Evolutionary conservation across 2,329 filamentous ascomycete species (phyloP), one percentile per base, ranked within the genome.

Genomic region (Didymella pomorum): DNA sequence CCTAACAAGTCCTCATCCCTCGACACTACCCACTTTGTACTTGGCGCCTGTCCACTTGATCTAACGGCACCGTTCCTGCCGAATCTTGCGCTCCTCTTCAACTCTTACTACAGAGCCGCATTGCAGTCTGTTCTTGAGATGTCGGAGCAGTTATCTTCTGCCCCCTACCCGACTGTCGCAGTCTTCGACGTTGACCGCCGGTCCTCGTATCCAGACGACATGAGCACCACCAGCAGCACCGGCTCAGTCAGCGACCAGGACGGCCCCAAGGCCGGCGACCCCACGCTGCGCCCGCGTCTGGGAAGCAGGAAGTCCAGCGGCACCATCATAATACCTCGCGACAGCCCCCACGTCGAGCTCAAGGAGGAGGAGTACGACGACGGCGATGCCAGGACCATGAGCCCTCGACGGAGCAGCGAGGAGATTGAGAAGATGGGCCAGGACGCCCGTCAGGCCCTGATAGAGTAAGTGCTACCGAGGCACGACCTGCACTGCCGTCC

Each of bases 371-470:
- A 91, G 63, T 91, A 93, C 68, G 92, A 93, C 25, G 90, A 93
- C 23, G 90, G 92, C 75, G 93, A 97, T 76, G 93, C 95, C 61
- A 84, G 94, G 71, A 91, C 92, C 61, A 98, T 99, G 94, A 97
- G 93, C 75, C 94, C 94, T 2, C 84, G 94, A 67, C 83, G 94
- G 70, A 97, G 92, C 64, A 96, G 89, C 70, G 92, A 95, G 72
- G 94, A 98, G 74, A 86, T 97, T 52, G 91, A 97, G 77, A 89
- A 88, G 73, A 85, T 98, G 76, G 90, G 93, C 68, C 88, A 91
- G 70, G 91, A 94, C 72, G 92, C 93, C 35, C 83, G 93, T 58
- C 80, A 84, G 66, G 82, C 84, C 25, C 73, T 89, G 62, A 84
- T 87, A 72, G 84, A 86, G 84, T 87, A 77, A 79, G 84, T 81